Base-by-base conservation (phyloP, 257 asterid genomes). In the Anisodus tanguticus region DNA sequence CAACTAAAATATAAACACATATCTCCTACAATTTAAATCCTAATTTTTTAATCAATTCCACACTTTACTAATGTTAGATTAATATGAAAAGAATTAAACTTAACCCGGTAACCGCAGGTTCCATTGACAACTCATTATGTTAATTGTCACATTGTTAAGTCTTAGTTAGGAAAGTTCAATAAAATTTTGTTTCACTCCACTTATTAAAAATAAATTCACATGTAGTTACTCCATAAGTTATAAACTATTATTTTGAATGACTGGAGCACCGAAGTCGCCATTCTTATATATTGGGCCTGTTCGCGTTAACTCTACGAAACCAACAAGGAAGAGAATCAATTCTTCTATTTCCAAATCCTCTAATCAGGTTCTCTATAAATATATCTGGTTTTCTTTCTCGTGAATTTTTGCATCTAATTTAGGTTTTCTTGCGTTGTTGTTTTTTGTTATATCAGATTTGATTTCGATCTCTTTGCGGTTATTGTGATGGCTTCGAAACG, bases 401-500 rank as follows among this genome's bases (percentile, higher is more conserved):
- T 55, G 35, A 8, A 10, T 41, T 64, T 39, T 19, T n/a, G 60
- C 9, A 43, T 12, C 31, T 69, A 9, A 79, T 57, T 39, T 31
- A 1, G 35, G 35, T 1, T 31, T 31, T 31, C 35, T 31, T 31
- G 60, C 3, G 9, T 66, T 66, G 3, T 47, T 59, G 4, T 19
- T 70, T 11, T 60, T 17, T 26, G 2, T 31, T 57, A 82, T 60
- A 70, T 86, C 89, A 86, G 89, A 79, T 72, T 80, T 39, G 88
- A 81, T 77, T 53, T 22, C 63, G 17, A 55, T 70, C 26, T 64
- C 31, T 39, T 26, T 5, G 15, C 43, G n/a, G 43, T 64, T 26
- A 26, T 4, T 55, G 81, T 51, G 86, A 93, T 93, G 97, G 94
- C 97, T 87, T 93, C 95, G 82, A 93, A 93, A 79, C 89, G 97